Evolutionary conservation across 129 eudicot genomes (phyloP).

Genomic region (Chrysanthemum lavandulifolium): DNA sequence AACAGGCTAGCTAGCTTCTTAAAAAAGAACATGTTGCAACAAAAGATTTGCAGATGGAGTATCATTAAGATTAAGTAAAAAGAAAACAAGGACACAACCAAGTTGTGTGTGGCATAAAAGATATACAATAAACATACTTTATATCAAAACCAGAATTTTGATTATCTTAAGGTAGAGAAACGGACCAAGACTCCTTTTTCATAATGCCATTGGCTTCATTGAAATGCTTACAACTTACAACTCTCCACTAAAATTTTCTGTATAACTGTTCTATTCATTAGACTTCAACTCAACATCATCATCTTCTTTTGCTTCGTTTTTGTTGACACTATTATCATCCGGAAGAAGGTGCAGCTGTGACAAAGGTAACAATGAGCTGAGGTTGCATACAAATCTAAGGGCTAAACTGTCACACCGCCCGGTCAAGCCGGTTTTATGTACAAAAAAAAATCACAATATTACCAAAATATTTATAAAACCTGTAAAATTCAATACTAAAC

Average conservation of each 20-base stretch:
- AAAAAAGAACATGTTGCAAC: too few species aligned
- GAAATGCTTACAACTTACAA: neutral
- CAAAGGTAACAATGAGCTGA: constrained; percentile 82
- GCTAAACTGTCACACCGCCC: constrained; percentile 60
- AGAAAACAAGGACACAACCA: too few species aligned
- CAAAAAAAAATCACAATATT: too few species aligned
- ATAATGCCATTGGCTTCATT: neutral
- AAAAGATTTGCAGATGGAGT: too few species aligned
- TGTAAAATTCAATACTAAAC: too few species aligned
- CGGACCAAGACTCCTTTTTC: neutral
- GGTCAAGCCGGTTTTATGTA: too few species aligned
- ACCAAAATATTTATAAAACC: too few species aligned
- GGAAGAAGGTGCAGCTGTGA: constrained; percentile 91
- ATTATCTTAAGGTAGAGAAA: neutral
- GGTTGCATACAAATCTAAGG: constrained; percentile 61
- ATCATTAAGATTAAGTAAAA: too few species aligned
- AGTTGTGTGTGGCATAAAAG: too few species aligned
- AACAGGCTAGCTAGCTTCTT: too few species aligned
- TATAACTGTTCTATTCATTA: constrained; percentile 10
- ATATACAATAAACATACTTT: too few species aligned
- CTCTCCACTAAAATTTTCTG: too few species aligned
- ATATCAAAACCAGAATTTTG: neutral
- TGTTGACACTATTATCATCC: constrained; percentile 41
- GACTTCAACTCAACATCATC: constrained; percentile 59
- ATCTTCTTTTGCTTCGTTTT: constrained; percentile 42